A percentile compares a stretch with the other conserved stretches of the same genome.
phyloP scores from a whole-genome alignment of 495 filamentous ascomycete species.

The Penicillium chermesinum region DNA sequence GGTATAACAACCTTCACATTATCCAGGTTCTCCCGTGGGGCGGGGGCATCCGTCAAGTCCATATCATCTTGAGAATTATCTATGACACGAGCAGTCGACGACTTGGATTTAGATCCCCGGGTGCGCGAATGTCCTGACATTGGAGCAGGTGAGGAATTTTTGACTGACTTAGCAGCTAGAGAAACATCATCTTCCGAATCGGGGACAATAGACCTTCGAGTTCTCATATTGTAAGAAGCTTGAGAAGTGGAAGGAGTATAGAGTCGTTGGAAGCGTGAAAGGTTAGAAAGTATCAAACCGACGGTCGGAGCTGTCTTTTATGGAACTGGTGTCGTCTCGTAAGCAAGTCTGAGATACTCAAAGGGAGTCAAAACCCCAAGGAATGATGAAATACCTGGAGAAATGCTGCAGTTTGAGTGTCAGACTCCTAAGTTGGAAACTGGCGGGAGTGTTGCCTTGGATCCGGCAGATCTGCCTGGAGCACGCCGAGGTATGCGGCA shows the following conservation, averaged over 20 bases:
- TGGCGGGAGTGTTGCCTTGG: background rate
- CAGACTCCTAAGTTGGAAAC: too few species aligned
- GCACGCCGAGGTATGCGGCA: background rate
- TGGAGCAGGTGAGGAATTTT: slow-evolving; percentile 15
- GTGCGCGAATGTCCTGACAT: slow-evolving; percentile 1
- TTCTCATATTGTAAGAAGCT: slow-evolving; percentile 10
- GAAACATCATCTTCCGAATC: slow-evolving; percentile 23
- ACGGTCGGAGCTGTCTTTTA: background rate
- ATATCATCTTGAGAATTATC: slow-evolving; percentile 25
- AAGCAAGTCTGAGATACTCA: background rate
- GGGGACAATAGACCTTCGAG: slow-evolving; percentile 13
- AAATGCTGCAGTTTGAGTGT: too few species aligned
- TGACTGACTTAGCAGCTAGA: slow-evolving; percentile 15
- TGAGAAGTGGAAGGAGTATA: background rate
- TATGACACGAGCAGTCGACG: slow-evolving; percentile 11
- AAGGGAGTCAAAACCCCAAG: background rate
- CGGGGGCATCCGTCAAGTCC: background rate
- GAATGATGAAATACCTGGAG: background rate
- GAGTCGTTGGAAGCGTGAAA: background rate
- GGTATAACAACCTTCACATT: slow-evolving; percentile 41
- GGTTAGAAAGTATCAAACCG: background rate
- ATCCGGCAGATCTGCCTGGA: background rate
- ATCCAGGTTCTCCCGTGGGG: background rate
- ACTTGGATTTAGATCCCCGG: slow-evolving; percentile 11
- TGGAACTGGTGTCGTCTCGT: background rate